Evolutionary conservation across 1,284 basidiomycete genomes (phyloP).

Genomic region (Ustilago nuda): DNA sequence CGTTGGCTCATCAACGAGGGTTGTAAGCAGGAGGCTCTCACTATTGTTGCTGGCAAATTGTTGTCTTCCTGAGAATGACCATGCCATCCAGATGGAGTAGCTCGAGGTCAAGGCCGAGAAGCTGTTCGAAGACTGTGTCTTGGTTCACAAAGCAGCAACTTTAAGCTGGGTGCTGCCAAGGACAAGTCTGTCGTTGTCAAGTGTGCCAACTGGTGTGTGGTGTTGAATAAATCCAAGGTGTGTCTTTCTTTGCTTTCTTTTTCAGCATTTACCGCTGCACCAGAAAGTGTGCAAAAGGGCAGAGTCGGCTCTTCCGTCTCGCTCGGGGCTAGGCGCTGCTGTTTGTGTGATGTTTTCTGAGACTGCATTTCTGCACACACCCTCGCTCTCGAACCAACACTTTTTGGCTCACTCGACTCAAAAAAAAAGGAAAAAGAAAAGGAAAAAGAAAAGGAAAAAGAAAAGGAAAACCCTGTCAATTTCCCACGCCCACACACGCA

Average conservation of each 20-base stretch:
- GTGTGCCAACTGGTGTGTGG: no score
- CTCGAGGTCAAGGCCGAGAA: no score
- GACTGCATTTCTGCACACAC: conserved; percentile 6
- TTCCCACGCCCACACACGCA: background rate
- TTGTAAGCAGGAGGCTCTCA: no score
- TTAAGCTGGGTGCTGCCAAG: no score
- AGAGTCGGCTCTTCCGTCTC: background rate
- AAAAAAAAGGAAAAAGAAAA: background rate
- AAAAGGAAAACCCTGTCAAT: background rate
- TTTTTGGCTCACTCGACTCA: background rate
- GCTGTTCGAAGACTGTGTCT: no score
- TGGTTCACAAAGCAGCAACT: no score
- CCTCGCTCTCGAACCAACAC: background rate
- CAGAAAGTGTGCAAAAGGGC: background rate
- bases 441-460: background rate
- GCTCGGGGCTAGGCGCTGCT: background rate
- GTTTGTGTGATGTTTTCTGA: background rate
- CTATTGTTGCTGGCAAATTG: no score
- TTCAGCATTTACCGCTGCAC: background rate
- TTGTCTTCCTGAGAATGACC: no score
- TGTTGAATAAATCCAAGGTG: background rate
- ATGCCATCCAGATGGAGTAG: no score
- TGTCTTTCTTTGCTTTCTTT: background rate
- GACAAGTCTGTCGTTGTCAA: no score
- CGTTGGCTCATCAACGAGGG: no score